phyloP scores from a whole-genome alignment of 768 basidiomycete species.

The Lanmaoa pseudosensibilis region DNA sequence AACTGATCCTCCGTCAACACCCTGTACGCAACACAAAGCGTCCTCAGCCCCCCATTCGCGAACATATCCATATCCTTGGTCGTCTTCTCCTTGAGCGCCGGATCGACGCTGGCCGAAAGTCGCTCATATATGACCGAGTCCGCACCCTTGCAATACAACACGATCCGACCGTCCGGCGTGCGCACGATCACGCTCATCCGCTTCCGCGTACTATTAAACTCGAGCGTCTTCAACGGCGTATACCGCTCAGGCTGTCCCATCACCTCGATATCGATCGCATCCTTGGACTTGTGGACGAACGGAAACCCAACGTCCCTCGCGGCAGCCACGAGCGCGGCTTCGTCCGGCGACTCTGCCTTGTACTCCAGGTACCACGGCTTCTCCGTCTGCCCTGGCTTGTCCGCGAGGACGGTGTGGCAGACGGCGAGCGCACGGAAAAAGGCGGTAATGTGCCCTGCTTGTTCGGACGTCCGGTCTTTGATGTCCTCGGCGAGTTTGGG shows the following conservation, averaged over 20 bases:
- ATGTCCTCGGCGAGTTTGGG: conserved; percentile 82
- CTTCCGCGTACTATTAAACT: conserved; percentile 94
- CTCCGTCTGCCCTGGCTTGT: conserved; percentile 60
- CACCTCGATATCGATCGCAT: conserved; percentile 83
- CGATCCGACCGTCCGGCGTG: conserved; percentile 74
- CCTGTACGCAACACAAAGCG: conserved; percentile 85
- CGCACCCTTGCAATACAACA: conserved; percentile 95
- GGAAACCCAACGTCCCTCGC: conserved; percentile 94
- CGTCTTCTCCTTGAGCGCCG: conserved; percentile 71
- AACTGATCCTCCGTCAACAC: conserved; percentile 84
- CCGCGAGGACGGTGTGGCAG: conserved; percentile 89
- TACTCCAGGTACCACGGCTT: conserved; percentile 73
- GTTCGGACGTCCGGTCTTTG: conserved; percentile 54
- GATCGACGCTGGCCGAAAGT: conserved; percentile 74
- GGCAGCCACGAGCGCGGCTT: conserved; percentile 89
- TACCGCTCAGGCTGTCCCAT: conserved; percentile 87
- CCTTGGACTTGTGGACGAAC: conserved; percentile 75
- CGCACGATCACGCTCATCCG: conserved; percentile 94
- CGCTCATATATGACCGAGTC: conserved; percentile 93
- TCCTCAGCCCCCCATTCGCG: conserved; percentile 90
- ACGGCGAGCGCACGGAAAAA: conserved; percentile 96
- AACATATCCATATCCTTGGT: conserved; percentile 88
- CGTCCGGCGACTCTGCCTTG: conserved; percentile 96
- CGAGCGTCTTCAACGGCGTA: conserved; percentile 75
- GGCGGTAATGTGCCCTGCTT: conserved; percentile 66